phyloP scores from a whole-genome alignment of 2,329 filamentous ascomycete genomes.

The Fusarium lyarnte region DNA sequence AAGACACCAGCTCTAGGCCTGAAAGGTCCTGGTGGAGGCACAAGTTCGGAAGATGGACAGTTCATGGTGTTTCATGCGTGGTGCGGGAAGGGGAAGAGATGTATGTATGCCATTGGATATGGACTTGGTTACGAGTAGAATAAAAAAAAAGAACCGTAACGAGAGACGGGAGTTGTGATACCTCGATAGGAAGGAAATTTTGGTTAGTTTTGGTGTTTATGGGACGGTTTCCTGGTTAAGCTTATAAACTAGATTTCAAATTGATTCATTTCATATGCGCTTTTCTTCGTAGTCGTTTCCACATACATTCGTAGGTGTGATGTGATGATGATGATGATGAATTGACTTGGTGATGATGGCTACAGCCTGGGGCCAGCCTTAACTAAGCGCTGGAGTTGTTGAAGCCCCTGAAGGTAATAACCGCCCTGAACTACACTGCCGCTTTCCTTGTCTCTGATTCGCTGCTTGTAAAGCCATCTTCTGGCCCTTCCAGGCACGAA shows the following conservation, averaged over 20 bases:
- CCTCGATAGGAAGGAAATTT: neutral
- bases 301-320: neutral
- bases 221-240: neutral
- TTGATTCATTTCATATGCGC: neutral
- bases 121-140: slow-evolving; percentile 3
- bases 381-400: slow-evolving; percentile 16
- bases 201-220: slow-evolving; percentile 3
- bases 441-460: slow-evolving; percentile 11
- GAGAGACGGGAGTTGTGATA: neutral
- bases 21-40: slow-evolving; percentile 54
- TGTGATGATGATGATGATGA: slow-evolving; percentile 3
- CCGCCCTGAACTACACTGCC: neutral
- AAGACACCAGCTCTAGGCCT: slow-evolving; percentile 51
- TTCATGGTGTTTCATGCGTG: slow-evolving; percentile 52
- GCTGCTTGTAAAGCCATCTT: neutral
- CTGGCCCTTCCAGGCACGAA: slow-evolving; percentile 6
- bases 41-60: slow-evolving; percentile 44
- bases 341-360: neutral
- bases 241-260: neutral
- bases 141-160: neutral
- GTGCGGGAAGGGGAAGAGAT: slow-evolving; percentile 46
- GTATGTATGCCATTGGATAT: slow-evolving; percentile 49
- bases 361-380: neutral
- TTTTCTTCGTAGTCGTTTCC: neutral
- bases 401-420: slow-evolving; percentile 10